These are phyloP conservation scores for Alternaria panax DNA, from an alignment of 2,329 filamentous ascomycete species.

Conservation along the genomic window DNA sequence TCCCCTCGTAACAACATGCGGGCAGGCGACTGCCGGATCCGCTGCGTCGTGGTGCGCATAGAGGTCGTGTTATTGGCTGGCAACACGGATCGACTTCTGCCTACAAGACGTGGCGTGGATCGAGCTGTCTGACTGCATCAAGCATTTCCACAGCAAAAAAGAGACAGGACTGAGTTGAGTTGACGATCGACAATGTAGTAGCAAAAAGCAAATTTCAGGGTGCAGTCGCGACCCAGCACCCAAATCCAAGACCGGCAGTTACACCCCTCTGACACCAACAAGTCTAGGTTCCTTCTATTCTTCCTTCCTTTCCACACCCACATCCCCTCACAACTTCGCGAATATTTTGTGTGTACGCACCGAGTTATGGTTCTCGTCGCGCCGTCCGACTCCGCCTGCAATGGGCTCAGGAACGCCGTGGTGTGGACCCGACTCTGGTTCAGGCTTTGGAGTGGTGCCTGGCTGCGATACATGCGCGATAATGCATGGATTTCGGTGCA, in stretches of 20 bases:
- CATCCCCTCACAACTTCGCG: slow-evolving; percentile 3
- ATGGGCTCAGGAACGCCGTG: background rate
- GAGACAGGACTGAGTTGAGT: background rate
- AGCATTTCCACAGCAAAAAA: background rate
- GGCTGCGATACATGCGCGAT: slow-evolving; percentile 22
- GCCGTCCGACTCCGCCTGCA: background rate
- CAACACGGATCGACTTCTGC: background rate
- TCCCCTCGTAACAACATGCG: slow-evolving; percentile 7
- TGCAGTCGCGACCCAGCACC: background rate
- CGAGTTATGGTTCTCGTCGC: background rate
- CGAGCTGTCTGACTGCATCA: background rate
- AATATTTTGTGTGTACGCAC: slow-evolving; percentile 11
- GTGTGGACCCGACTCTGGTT: background rate
- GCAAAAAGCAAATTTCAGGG: too few species aligned
- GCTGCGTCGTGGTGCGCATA: background rate
- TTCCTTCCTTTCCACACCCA: background rate
- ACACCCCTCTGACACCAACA: background rate
- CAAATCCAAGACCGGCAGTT: background rate
- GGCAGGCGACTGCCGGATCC: slow-evolving; percentile 9
- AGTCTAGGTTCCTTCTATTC: background rate
- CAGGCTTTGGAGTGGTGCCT: too few species aligned
- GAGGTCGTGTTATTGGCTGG: background rate
- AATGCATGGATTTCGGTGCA: slow-evolving; percentile 19
- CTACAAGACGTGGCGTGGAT: background rate
- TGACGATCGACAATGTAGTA: background rate